These are phyloP conservation scores for Malassezia cuniculi DNA, from an alignment of 1,284 basidiomycete genomes.

Conservation along the genomic window DNA sequence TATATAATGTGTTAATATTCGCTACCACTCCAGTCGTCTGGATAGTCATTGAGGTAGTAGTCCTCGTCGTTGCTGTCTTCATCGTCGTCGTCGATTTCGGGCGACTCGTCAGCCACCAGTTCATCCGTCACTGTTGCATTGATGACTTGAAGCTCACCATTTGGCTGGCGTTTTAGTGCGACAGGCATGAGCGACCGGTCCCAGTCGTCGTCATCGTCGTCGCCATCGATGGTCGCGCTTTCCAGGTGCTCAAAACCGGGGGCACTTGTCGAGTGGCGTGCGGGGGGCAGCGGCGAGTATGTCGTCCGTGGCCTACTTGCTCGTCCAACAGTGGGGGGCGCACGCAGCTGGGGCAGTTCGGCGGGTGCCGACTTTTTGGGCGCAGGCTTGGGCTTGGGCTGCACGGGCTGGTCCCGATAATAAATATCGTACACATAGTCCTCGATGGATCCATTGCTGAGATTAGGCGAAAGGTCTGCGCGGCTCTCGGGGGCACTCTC, in stretches of 20 bases:
- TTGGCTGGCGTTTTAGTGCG: neutral
- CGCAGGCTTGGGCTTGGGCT: conserved; percentile 12
- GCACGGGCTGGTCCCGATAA: conserved; percentile 27
- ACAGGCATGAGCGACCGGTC: neutral
- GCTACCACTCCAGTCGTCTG: conserved; percentile 18
- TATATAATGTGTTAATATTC: neutral
- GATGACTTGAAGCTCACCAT: conserved; percentile 16
- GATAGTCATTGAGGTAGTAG: conserved; percentile 42
- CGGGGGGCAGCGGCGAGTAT: conserved; percentile 14
- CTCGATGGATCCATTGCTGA: conserved; percentile 3
- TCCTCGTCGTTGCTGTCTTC: conserved; percentile 43
- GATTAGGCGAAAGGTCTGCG: neutral
- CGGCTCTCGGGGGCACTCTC: neutral
- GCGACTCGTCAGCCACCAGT: conserved; percentile 15
- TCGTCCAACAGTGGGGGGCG: conserved; percentile 19
- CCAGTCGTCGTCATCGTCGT: conserved; percentile 4
- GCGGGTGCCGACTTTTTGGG: conserved; percentile 5
- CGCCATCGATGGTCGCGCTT: neutral
- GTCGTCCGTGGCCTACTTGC: conserved; percentile 4
- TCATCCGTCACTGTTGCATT: conserved; percentile 21
- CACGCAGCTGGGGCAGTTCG: conserved; percentile 15
- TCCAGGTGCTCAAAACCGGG: conserved; percentile 14
- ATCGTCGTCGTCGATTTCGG: conserved; percentile 31
- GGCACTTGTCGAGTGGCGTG: conserved; percentile 7
- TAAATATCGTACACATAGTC: conserved; percentile 43